Conservation (phyloP, 2,329 filamentous ascomycete species). For the Cladosporium velox region DNA sequence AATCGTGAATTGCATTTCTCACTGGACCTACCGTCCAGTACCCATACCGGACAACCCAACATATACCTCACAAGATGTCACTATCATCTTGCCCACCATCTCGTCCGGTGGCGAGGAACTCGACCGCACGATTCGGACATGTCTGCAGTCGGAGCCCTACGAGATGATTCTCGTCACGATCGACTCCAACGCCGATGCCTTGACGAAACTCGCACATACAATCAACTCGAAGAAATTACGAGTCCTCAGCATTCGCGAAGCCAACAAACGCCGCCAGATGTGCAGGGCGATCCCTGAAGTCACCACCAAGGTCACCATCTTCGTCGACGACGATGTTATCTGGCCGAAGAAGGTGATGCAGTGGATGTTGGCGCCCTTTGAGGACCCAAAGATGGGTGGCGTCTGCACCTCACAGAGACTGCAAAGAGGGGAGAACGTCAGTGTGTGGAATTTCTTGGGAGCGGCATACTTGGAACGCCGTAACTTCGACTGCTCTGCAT, state of each 20-base stretch:
- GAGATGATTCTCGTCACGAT: conserved; percentile 87
- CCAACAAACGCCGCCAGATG: conserved; percentile 94
- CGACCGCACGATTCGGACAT: conserved; percentile 76
- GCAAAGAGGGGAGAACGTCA: conserved; percentile 64
- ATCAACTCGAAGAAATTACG: conserved; percentile 66
- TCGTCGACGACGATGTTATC: conserved; percentile 94
- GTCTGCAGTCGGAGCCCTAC: conserved; percentile 67
- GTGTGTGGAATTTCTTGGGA: conserved; percentile 84
- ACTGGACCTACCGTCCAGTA: conserved; percentile 84
- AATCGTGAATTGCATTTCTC: conserved; percentile 79
- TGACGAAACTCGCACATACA: conserved; percentile 53
- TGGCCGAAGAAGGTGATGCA: conserved; percentile 84
- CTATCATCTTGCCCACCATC: conserved; percentile 90
- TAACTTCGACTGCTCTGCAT: conserved; percentile 96
- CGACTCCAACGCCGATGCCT: conserved; percentile 68
- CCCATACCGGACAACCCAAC: conserved; percentile 79
- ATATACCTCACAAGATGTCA: conserved; percentile 80
- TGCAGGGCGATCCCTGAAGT: conserved; percentile 87
- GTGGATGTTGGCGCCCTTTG: conserved; percentile 92
- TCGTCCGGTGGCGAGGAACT: conserved; percentile 84
- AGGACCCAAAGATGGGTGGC: conserved; percentile 78
- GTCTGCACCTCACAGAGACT: conserved; percentile 91
- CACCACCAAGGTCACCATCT: conserved; percentile 78
- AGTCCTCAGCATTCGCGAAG: conserved; percentile 76
- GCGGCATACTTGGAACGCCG: conserved; percentile 89